A percentile compares a stretch with the other conserved stretches of the same genome.
Evolutionary conservation across 306 rosid genomes (phyloP).

Genomic region (Vachellia collinsii): DNA sequence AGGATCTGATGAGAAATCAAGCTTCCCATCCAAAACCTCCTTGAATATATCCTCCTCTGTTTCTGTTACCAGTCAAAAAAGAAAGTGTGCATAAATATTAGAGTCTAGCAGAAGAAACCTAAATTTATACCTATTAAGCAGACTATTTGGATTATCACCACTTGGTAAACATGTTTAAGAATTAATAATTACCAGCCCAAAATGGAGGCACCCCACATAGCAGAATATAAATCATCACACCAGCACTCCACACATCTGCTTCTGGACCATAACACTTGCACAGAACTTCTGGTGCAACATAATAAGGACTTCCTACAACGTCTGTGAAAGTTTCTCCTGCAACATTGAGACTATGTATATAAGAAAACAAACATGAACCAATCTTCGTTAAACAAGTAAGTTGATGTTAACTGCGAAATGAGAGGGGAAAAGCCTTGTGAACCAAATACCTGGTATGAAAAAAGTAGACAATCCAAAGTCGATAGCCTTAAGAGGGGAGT

Average conservation of each 20-base stretch:
- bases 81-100: constrained; percentile 10
- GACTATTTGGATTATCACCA: constrained; percentile 7
- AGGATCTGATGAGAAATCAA: constrained; percentile 78
- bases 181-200: constrained; percentile 69
- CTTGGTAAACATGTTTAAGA: constrained; percentile 2
- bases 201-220: constrained; percentile 80
- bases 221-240: constrained; percentile 82
- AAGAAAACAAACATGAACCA: not conserved
- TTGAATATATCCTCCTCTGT: constrained; percentile 65
- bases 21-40: constrained; percentile 67
- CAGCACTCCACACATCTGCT: constrained; percentile 92
- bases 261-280: constrained; percentile 65
- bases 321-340: constrained; percentile 69
- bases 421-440: not conserved
- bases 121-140: not conserved
- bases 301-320: constrained; percentile 84
- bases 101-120: constrained; percentile 7
- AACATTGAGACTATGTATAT: not conserved
- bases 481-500: constrained; percentile 72
- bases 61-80: constrained; percentile 48
- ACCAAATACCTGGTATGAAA: constrained; percentile 78
- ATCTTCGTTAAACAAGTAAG: not conserved
- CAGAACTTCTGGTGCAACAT: constrained; percentile 83
- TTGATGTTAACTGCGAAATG: not conserved
- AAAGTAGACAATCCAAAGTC: constrained; percentile 85